A percentile compares a stretch with the other conserved stretches of the same genome.
These are phyloP conservation scores for Cyanidiococcus yangmingshanensis DNA, from an alignment of 23 red algal genomes.

Conservation along the genomic window DNA sequence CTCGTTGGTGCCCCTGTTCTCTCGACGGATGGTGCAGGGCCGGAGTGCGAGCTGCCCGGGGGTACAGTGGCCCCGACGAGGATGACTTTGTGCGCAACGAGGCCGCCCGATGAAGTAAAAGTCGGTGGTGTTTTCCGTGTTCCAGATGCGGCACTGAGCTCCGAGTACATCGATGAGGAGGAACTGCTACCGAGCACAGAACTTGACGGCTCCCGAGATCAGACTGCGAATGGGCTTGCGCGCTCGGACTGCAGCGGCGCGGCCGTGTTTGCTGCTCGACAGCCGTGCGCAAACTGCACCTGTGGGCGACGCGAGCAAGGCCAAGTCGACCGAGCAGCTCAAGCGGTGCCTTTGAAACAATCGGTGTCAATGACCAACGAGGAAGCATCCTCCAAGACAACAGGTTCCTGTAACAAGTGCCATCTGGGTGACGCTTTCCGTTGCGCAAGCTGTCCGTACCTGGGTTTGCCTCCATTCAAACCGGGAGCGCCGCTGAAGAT, in stretches of 20 bases:
- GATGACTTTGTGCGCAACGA: not conserved
- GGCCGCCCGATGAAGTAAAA: not conserved
- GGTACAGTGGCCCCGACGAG: not conserved
- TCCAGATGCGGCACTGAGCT: not conserved
- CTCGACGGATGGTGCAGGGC: not conserved
- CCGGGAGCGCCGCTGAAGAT: slow-evolving; percentile 61
- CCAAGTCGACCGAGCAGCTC: not conserved
- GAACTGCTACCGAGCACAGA: not conserved
- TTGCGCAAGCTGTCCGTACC: slow-evolving; percentile 74
- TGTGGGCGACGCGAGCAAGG: not conserved
- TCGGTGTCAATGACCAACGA: no score
- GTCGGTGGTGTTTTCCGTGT: not conserved
- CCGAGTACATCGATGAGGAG: slow-evolving; percentile 13
- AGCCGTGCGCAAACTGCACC: slow-evolving; percentile 18
- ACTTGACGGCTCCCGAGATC: not conserved
- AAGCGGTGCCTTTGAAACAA: not conserved
- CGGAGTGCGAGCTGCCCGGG: not conserved
- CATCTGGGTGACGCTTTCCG: slow-evolving; percentile 79
- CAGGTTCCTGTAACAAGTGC: slow-evolving; percentile 40
- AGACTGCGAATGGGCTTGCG: not conserved
- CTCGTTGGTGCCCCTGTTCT: not conserved
- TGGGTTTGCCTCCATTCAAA: slow-evolving; percentile 82
- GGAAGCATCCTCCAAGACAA: not conserved
- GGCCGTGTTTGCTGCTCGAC: not conserved
- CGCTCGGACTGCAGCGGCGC: not conserved